Evolutionary conservation across 2,329 filamentous ascomycete genomes (phyloP).

Genomic region (Fusarium duplospermum): DNA sequence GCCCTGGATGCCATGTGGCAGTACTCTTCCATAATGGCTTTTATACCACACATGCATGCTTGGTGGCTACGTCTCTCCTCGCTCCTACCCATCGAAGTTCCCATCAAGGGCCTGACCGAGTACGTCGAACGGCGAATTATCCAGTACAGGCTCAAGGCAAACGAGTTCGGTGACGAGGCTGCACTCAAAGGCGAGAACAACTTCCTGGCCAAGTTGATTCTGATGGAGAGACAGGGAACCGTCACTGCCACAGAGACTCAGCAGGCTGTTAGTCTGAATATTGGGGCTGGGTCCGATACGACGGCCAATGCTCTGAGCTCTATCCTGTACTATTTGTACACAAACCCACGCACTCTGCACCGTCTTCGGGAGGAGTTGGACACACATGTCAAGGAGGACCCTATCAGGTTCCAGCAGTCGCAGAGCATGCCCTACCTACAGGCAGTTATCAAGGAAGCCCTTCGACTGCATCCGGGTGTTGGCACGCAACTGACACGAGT

Average conservation of each 20-base stretch:
- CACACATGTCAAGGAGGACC: background rate
- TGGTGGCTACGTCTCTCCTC: background rate
- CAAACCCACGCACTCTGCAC: background rate
- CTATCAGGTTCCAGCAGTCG: background rate
- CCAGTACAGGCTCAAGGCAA: background rate
- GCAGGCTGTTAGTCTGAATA: background rate
- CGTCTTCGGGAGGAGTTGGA: background rate
- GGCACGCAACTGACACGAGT: background rate
- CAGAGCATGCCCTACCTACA: background rate
- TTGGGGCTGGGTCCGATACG: background rate
- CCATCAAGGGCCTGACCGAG: no score
- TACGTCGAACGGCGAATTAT: no score
- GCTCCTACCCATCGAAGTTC: background rate
- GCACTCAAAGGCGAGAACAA: background rate
- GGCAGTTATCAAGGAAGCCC: background rate
- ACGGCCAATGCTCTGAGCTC: background rate
- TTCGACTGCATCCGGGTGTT: background rate
- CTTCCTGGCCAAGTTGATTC: background rate
- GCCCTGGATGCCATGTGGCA: background rate
- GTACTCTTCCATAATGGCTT: background rate
- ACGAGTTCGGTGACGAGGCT: no score
- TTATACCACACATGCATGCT: background rate
- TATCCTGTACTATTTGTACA: background rate
- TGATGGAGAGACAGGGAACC: background rate
- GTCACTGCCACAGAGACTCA: background rate